Percentiles rank a stretch among this genome's conserved stretches.
phyloP scores from a whole-genome alignment of 768 basidiomycete species.

The Pilatotrama ljubarskyi region DNA sequence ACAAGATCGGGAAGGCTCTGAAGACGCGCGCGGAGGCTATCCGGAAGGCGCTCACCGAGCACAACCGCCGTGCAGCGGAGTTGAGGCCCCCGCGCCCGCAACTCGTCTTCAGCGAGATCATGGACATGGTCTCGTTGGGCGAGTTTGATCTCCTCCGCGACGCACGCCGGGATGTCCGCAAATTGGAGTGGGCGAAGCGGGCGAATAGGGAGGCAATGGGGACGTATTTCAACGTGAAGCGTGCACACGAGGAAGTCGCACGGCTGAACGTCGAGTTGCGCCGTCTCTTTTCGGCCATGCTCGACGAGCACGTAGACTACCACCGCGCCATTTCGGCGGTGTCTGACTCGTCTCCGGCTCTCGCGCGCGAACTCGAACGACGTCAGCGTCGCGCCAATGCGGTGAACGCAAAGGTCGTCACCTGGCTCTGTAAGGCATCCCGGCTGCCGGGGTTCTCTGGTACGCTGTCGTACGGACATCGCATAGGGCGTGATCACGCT shows the following conservation, averaged over 20 bases:
- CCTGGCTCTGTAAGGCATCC: not conserved
- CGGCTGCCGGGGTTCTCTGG: constrained; percentile 7
- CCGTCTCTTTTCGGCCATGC: constrained; percentile 28
- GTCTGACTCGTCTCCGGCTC: not conserved
- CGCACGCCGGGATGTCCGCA: constrained; percentile 32
- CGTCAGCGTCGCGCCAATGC: constrained; percentile 2
- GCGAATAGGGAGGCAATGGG: constrained; percentile 39
- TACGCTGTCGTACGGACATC: not conserved
- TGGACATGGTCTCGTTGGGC: constrained; percentile 17
- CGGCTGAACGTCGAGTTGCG: constrained; percentile 36
- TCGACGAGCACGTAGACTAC: constrained; percentile 29
- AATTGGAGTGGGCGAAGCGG: constrained; percentile 34
- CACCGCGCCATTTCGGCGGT: not conserved
- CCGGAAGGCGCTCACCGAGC: constrained; percentile 30
- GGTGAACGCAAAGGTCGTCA: not conserved
- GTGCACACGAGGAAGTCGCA: constrained; percentile 34
- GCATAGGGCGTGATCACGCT: not conserved
- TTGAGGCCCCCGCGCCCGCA: constrained; percentile 21
- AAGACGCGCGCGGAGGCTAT: constrained; percentile 35
- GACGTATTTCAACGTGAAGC: constrained; percentile 31
- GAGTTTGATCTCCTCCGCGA: constrained; percentile 38
- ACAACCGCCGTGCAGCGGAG: constrained; percentile 32
- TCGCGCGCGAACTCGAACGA: constrained; percentile 8
- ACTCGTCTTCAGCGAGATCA: constrained; percentile 12
- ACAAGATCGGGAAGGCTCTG: constrained; percentile 37